Conservation (phyloP, 768 basidiomycete genomes). For the Tulasnella sp. region DNA sequence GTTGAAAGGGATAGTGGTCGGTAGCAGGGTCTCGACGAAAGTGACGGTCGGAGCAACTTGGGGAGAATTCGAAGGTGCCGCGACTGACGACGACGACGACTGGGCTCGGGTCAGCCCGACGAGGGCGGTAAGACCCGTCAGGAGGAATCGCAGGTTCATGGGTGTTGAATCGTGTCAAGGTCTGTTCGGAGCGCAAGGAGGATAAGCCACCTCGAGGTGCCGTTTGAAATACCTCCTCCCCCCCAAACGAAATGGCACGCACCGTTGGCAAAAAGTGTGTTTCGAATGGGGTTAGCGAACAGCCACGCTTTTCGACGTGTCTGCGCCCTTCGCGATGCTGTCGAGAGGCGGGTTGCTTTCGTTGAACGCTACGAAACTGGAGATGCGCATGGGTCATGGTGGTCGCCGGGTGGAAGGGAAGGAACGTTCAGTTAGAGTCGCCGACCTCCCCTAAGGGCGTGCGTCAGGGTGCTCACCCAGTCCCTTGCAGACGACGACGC, state of each 20-base stretch:
- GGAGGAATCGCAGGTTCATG: not conserved
- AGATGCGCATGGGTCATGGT: not conserved
- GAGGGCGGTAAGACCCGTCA: not conserved
- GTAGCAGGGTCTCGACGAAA: slow-evolving; percentile 50
- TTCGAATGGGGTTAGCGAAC: not conserved
- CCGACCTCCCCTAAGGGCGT: not conserved
- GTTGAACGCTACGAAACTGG: not conserved
- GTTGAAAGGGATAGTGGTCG: slow-evolving; percentile 62
- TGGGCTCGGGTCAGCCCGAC: not conserved
- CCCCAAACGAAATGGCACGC: not conserved
- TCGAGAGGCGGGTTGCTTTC: not conserved
- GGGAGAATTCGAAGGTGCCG: slow-evolving; percentile 7
- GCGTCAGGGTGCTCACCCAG: slow-evolving; percentile 2
- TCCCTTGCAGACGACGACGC: not conserved
- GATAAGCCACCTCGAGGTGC: not conserved
- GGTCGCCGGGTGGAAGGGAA: not conserved
- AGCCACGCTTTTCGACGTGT: not conserved
- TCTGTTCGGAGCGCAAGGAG: not conserved
- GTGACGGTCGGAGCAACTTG: slow-evolving; percentile 37
- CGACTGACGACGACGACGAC: not conserved
- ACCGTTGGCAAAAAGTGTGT: not conserved
- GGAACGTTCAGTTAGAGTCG: not conserved
- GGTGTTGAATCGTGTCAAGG: not conserved
- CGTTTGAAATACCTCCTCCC: not conserved
- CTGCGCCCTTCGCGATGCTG: not conserved